phyloP scores from a whole-genome alignment of 306 rosid species.

The Gillenia trifoliata region DNA sequence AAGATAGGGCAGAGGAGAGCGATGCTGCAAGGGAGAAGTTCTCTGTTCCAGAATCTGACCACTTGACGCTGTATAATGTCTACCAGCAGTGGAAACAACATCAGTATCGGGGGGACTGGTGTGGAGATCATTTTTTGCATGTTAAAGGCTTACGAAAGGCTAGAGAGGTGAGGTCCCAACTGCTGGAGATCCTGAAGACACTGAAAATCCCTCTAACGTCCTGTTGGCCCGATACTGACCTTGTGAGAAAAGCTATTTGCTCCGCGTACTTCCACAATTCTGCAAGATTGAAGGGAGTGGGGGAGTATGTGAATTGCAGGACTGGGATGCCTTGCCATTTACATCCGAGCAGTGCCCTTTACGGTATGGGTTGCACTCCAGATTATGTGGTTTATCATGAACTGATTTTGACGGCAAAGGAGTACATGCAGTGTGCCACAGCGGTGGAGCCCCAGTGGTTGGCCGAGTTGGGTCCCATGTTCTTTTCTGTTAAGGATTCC shows the following conservation, averaged over 20 bases:
- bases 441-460: slow-evolving; percentile 98
- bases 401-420: slow-evolving; percentile 72
- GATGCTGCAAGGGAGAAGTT: slow-evolving; percentile 95
- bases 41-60: slow-evolving; percentile 92
- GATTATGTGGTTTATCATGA: slow-evolving; percentile 90
- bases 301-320: slow-evolving; percentile 84
- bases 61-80: slow-evolving; percentile 81
- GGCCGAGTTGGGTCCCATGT: slow-evolving; percentile 97
- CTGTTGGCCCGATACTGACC: slow-evolving; percentile 77
- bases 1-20: slow-evolving; percentile 94
- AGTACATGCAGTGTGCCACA: slow-evolving; percentile 97
- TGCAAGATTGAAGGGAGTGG: slow-evolving; percentile 90
- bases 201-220: slow-evolving; percentile 71
- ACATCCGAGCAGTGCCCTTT: slow-evolving; percentile 97
- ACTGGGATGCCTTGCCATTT: slow-evolving; percentile 94
- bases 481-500: slow-evolving; percentile 92
- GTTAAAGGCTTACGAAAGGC: slow-evolving; percentile 93
- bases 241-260: slow-evolving; percentile 88
- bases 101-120: slow-evolving; percentile 95
- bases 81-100: slow-evolving; percentile 99
- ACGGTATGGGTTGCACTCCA: slow-evolving; percentile 96
- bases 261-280: slow-evolving; percentile 93
- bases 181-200: slow-evolving; percentile 85
- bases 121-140: slow-evolving; percentile 86
- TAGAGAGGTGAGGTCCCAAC: slow-evolving; percentile 92